Evolutionary conservation across 208 protist species (phyloP), one percentile per base, ranked within the genome.

Genomic region (Tetramitus jugosus): DNA sequence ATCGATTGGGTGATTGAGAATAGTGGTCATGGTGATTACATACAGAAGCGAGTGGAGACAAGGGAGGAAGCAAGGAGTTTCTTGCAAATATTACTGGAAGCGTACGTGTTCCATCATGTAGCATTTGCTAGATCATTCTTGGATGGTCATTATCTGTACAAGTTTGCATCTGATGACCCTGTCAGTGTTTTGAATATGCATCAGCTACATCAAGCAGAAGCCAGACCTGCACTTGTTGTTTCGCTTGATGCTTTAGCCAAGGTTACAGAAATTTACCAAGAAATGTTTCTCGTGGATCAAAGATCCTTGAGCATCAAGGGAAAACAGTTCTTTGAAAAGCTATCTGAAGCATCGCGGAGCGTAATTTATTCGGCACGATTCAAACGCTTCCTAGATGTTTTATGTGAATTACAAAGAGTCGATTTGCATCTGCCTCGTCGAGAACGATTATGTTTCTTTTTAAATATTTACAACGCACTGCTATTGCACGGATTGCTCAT

Each of bases 131-230:
- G 3, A n/a, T 17, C 10, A 37, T 74, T 74, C 23, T 29, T 53
- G 1, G 67, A 74, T 74, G 67, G 67, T 35, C 39, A 23, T 37
- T 53, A 74, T 53, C 53, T 74, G 7, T 74, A 74, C 53, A 52
- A 31, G 53, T 74, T 74, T 20, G 53, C 14, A 26, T 40, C 3
- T 37, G 67, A 74, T 53, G 37, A 74, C 26, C 67, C 40, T n/a
- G 3, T 74, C 8, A 43, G 42, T 39, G 42, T 74, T 23, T 56
- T 74, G 20, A 74, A 74, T 37, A 49, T 74, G 39, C 26, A 43
- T 53, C 29, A 31, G 3, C 14, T n/a, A 62, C 8, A 23, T 31
- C n/a, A 62, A 62, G n/a, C 10, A 62, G 17, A 33, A 62, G 17
- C 17, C 17, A n/a, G 26, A 62, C n/a, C n/a, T n/a, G n/a, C n/a